Conservation (phyloP, 148 eudicot species). For the Spergularia bocconei region DNA sequence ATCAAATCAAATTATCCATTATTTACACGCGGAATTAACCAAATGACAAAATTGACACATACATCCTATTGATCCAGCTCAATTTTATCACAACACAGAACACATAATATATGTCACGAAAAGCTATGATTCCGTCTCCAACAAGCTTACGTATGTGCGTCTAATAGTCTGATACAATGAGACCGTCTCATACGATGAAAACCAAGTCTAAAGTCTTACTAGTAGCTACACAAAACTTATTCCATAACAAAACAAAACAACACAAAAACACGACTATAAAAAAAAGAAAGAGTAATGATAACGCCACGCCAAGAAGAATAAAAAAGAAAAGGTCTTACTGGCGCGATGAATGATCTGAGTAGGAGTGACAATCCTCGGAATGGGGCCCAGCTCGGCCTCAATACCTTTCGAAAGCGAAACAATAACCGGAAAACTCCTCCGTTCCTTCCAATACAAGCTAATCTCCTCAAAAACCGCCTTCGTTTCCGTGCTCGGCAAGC, state of each 20-base stretch:
- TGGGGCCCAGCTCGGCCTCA: conserved; percentile 77
- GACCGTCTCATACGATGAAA: background rate
- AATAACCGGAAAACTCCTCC: conserved; percentile 54
- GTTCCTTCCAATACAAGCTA: conserved; percentile 80
- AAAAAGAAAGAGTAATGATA: background rate
- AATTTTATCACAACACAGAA: background rate
- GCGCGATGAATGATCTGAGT: conserved; percentile 82
- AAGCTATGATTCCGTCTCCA: background rate
- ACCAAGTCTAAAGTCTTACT: background rate
- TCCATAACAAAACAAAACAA: background rate
- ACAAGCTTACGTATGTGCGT: background rate
- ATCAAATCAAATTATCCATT: too few species aligned
- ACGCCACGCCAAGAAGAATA: background rate
- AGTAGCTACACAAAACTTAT: background rate
- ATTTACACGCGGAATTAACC: too few species aligned
- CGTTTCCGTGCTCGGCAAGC: conserved; percentile 88
- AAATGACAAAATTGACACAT: background rate
- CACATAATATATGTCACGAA: background rate
- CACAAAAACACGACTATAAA: background rate
- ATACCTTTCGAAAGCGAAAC: conserved; percentile 84
- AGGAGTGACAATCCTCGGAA: conserved; percentile 75
- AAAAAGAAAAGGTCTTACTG: conserved; percentile 43
- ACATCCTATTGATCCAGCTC: background rate
- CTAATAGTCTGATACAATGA: background rate
- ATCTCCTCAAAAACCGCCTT: conserved; percentile 75